Evolutionary conservation across 345 rosid genomes (phyloP), one percentile per base, ranked within the genome.

Genomic region (Clarkia xantiana): DNA sequence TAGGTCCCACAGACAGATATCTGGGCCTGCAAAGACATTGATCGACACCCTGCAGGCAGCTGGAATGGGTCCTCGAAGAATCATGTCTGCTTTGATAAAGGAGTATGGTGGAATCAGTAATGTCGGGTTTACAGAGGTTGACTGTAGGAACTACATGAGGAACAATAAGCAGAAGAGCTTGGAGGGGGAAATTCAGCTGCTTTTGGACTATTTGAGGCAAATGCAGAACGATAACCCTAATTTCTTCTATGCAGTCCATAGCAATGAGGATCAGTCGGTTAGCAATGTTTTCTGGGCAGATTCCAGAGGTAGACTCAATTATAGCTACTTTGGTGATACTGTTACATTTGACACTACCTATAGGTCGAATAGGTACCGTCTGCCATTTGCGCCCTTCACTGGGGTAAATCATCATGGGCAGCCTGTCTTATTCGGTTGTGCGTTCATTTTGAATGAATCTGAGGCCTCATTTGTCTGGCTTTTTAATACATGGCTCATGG

Each of bases 351-450:
- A 76, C 52, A 72, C 81, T 9, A 64, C 69, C 39, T 76, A 76
- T 59, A 57, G 78, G 53, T 58, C 74, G 13, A 67, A 76, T 62
- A 51, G 70, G 53, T 76, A 70, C 46, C 63, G 82, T 12, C 54
- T 76, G 45, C 82, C 82, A 10, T 73, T 76, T 53, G 82, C 76
- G 10, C 69, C 82, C 8, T 76, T 76, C 59, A 76, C 71, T 10
- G 82, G 82, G 46, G 64, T 76, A 45, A 76, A 76, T 49, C 82
- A 76, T 61, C 82, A 76, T n/a, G 82, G 78, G 12, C 82, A 76
- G 23, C 78, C 78, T n/a, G 67, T 76, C 10, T 55, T 76, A 54
- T 70, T 76, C 13, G 82, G 82, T 6, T 76, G 82, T 58, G 82
- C 82, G 45, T 58, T 76, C 47, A 50, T 76, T 19, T 55, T 70